phyloP scores from a whole-genome alignment of 805 yeast genomes.

The Lachancea sp. region DNA sequence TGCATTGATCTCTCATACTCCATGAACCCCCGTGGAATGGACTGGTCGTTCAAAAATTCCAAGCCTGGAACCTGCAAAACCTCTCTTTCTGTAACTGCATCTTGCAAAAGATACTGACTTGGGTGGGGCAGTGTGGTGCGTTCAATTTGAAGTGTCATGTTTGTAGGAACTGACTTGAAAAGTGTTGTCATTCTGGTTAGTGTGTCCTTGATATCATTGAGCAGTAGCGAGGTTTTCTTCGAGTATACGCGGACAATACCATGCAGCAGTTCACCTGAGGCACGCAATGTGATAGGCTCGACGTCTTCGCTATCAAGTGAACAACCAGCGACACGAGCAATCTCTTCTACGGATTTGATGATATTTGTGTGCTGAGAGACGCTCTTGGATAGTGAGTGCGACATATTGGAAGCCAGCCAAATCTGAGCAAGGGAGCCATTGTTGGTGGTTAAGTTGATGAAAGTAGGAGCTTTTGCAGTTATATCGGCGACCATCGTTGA shows the following conservation, averaged over 20 bases:
- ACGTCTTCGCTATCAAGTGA: constrained; percentile 16
- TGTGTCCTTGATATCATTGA: constrained; percentile 79
- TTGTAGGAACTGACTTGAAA: constrained; percentile 42
- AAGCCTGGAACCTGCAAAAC: constrained; percentile 61
- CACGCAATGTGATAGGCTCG: constrained; percentile 67
- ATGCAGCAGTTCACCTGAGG: constrained; percentile 78
- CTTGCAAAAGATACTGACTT: constrained; percentile 56
- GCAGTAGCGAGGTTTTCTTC: constrained; percentile 71
- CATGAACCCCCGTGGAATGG: constrained; percentile 13
- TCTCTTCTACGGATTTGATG: constrained; percentile 57
- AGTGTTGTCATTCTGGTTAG: constrained; percentile 63
- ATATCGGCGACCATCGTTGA: background rate
- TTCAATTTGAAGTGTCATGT: constrained; percentile 56
- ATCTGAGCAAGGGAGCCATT: constrained; percentile 85
- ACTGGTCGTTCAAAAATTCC: constrained; percentile 23
- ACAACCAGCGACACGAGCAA: constrained; percentile 40
- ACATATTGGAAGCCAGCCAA: constrained; percentile 86
- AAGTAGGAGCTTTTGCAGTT: constrained; percentile 3
- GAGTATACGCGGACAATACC: constrained; percentile 87
- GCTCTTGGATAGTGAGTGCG: constrained; percentile 54
- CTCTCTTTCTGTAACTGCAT: constrained; percentile 74
- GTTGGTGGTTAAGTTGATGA: constrained; percentile 36
- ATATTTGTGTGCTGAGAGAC: constrained; percentile 71
- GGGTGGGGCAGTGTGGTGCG: constrained; percentile 46
- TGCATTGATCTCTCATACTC: constrained; percentile 18